Evolutionary conservation across 1,284 basidiomycete genomes (phyloP), one percentile per base, ranked within the genome.

Genomic region (Phellopilus nigrolimitatus): DNA sequence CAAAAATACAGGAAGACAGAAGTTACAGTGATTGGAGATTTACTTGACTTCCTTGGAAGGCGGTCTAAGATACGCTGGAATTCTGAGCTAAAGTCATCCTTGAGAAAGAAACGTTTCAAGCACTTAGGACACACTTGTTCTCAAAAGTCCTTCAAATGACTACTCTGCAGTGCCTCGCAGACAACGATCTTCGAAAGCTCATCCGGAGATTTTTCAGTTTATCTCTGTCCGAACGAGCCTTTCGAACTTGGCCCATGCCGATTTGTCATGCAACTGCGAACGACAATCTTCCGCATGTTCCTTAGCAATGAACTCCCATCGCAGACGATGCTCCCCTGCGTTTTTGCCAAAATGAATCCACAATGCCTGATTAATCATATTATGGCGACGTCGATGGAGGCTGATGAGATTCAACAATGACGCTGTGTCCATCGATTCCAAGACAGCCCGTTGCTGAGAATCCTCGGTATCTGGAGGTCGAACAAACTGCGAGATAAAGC

Each of bases 101-200:
- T 46, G 10, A 10, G 2, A 3, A 52, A 47, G 37, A 46, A 52
- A 15, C n/a, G 13, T 13, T 10, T 15, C 4, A 3, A 5, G 15
- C 50, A 52, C 31, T 52, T 52, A n/a, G 25, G 40, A 33, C 50
- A 52, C 28, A 24, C 22, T 3, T 52, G 44, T 27, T 45, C 42
- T 44, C 43, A 47, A 17, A 52, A 30, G 5, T 12, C 43, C 1
- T 27, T 25, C 25, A 47, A 22, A 3, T 38, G 37, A 30, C 24
- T 31, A 21, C 37, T 19, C 1, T 9, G 25, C 43, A 33, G 28
- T 22, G 40, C 36, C 4, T 21, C n/a, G 8, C 3, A 4, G 13
- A n/a, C n/a, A 6, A 52, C 36, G 2, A 13, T 31, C 10, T 15
- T 3, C 3, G n/a, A 2, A 19, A 30, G 24, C 5, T 27, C 28